Evolutionary conservation across 2,329 filamentous ascomycete genomes (phyloP).

Genomic region (Elsinoe ampelina): DNA sequence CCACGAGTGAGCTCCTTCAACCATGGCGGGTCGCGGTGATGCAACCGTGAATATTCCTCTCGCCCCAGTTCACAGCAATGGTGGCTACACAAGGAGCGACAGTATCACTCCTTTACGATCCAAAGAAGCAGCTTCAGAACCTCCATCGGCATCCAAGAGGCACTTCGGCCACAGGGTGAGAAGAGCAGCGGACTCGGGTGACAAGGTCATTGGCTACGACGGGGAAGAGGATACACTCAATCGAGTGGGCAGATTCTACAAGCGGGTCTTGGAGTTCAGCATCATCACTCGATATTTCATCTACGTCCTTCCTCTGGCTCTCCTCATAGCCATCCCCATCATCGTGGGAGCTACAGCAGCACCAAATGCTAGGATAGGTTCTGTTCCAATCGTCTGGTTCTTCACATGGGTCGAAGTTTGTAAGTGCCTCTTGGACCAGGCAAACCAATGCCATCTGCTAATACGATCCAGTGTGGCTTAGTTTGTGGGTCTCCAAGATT

Average conservation of each 20-base stretch:
- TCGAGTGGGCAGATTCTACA: slow-evolving; percentile 51
- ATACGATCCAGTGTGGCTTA: slow-evolving; percentile 43
- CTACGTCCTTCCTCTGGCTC: slow-evolving; percentile 50
- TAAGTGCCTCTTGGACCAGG: slow-evolving; percentile 17
- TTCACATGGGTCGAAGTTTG: slow-evolving; percentile 56
- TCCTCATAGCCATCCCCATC: slow-evolving; percentile 53
- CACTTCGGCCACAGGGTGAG: slow-evolving; percentile 31
- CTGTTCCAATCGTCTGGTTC: slow-evolving; percentile 50
- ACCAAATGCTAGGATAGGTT: slow-evolving; percentile 41
- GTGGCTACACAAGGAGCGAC: slow-evolving; percentile 29
- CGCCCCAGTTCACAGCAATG: slow-evolving; percentile 40
- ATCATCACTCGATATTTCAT: slow-evolving; percentile 55
- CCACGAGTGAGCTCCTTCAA: slow-evolving; percentile 7
- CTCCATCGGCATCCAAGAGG: slow-evolving; percentile 25
- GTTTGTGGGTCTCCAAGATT: slow-evolving; percentile 54
- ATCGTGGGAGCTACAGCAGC: slow-evolving; percentile 49
- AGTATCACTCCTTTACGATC: slow-evolving; percentile 25
- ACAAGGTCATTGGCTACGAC: slow-evolving; percentile 29
- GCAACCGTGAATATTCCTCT: slow-evolving; percentile 54
- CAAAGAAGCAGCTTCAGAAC: slow-evolving; percentile 15
- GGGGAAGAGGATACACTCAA: slow-evolving; percentile 49
- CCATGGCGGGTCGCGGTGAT: slow-evolving; percentile 36
- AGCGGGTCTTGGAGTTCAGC: slow-evolving; percentile 52
- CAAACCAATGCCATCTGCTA: neutral
- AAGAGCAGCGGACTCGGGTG: slow-evolving; percentile 27